Conservation (phyloP, 164 flowering plant genomes). For the Magnolia changhungtana region DNA sequence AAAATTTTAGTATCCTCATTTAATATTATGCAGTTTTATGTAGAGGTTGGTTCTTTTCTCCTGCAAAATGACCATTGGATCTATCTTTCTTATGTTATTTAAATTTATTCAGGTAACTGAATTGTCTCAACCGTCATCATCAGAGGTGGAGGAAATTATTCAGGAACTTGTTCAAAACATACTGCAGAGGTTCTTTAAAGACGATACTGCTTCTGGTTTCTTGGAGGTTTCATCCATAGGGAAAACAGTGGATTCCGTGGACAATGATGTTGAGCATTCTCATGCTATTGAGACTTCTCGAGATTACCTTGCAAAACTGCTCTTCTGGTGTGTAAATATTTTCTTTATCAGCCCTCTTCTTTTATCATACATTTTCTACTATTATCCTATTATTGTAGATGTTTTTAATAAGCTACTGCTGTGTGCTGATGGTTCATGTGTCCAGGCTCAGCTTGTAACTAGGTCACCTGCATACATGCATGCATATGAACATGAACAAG, state of each 20-base stretch:
- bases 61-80: neutral
- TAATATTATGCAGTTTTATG: neutral
- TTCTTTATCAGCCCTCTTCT: too few relatives aligned
- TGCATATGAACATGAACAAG: too few relatives aligned
- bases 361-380: too few relatives aligned
- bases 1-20: neutral
- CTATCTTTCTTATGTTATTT: neutral
- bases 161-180: constrained; percentile 68
- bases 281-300: constrained; percentile 49
- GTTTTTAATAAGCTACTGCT: too few relatives aligned
- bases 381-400: too few relatives aligned
- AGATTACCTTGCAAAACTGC: constrained; percentile 82
- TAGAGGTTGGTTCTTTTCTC: neutral
- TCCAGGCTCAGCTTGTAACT: too few relatives aligned
- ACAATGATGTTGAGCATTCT: constrained; percentile 30
- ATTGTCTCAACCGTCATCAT: constrained; percentile 67
- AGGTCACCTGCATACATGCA: too few relatives aligned
- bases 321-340: constrained; percentile 62
- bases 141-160: constrained; percentile 73
- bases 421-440: too few relatives aligned
- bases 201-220: constrained; percentile 30
- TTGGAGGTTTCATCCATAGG: constrained; percentile 27
- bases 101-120: constrained; percentile 54
- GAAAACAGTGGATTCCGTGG: constrained; percentile 20
- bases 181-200: constrained; percentile 44